These are phyloP conservation scores for Beauveria sp. DNA, from an alignment of 2,329 filamentous ascomycete species.

Conservation along the genomic window DNA sequence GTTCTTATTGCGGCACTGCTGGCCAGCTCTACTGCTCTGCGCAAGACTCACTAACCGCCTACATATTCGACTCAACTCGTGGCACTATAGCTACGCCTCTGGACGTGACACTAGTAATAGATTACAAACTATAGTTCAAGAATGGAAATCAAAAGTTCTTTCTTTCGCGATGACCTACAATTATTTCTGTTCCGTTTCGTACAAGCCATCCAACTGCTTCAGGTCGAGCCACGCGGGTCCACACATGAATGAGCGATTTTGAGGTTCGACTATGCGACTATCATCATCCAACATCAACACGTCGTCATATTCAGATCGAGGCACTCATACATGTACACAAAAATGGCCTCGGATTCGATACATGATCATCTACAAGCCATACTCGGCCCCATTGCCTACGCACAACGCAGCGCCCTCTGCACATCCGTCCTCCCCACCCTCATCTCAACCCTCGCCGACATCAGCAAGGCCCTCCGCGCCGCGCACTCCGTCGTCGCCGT, in stretches of 20 bases:
- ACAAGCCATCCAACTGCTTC: background rate
- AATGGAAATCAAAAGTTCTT: background rate
- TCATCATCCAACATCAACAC: background rate
- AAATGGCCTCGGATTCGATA: background rate
- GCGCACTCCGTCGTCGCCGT: conserved; percentile 39
- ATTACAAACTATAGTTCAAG: background rate
- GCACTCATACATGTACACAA: background rate
- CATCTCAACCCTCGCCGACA: conserved; percentile 35
- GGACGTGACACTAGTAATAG: background rate
- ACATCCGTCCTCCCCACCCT: conserved; percentile 42
- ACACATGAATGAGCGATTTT: conserved; percentile 7
- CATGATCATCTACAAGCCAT: conserved; percentile 17
- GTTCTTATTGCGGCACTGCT: conserved; percentile 29
- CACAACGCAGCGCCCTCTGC: conserved; percentile 25
- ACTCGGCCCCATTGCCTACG: conserved; percentile 17
- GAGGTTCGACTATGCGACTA: background rate
- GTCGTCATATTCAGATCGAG: background rate
- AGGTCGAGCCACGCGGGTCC: background rate
- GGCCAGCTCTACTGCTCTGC: conserved; percentile 23
- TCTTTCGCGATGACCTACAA: background rate
- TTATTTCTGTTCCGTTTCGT: background rate
- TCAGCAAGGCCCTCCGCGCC: conserved; percentile 36
- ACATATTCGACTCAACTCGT: background rate
- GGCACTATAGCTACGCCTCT: background rate
- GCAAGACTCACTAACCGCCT: conserved; percentile 22